Percentiles rank a stretch among this genome's conserved stretches.
These are phyloP conservation scores for Starmerella etchellsii DNA, from an alignment of 805 yeast genomes.

Conservation along the genomic window DNA sequence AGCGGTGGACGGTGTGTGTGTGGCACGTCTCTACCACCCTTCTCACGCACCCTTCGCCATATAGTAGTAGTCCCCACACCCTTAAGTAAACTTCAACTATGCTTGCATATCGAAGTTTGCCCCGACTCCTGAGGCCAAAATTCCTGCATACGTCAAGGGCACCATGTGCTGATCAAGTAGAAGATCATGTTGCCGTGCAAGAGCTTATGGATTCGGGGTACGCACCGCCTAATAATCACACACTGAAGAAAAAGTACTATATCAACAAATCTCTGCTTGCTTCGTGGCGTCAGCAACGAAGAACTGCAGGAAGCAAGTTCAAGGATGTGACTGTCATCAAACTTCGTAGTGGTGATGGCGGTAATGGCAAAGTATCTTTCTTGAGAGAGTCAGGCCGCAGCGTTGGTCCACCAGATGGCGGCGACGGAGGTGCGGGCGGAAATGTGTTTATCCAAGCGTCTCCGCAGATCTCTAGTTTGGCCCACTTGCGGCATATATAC, in stretches of 20 bases:
- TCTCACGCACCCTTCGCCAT: too few relatives aligned
- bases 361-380: constrained; percentile 77
- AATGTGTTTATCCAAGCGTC: constrained; percentile 71
- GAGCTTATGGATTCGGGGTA: constrained; percentile 14
- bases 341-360: constrained; percentile 71
- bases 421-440: constrained; percentile 96
- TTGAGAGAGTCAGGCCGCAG: constrained; percentile 74
- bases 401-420: constrained; percentile 96
- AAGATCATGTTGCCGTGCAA: constrained; percentile 10
- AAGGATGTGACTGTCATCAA: constrained; percentile 54
- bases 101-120: too few relatives aligned
- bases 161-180: neutral
- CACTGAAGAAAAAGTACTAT: constrained; percentile 5
- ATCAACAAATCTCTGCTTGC: constrained; percentile 17
- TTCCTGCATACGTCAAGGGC: too few relatives aligned
- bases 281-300: constrained; percentile 22
- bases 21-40: too few relatives aligned
- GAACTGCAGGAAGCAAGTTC: constrained; percentile 14
- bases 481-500: constrained; percentile 53
- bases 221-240: constrained; percentile 15
- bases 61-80: too few relatives aligned
- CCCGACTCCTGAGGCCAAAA: too few relatives aligned
- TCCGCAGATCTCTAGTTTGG: constrained; percentile 56
- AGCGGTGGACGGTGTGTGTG: too few relatives aligned
- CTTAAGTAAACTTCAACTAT: too few relatives aligned